phyloP scores from a whole-genome alignment of 192 early-diverging fungal genomes.

The Umbelopsis vinacea region DNA sequence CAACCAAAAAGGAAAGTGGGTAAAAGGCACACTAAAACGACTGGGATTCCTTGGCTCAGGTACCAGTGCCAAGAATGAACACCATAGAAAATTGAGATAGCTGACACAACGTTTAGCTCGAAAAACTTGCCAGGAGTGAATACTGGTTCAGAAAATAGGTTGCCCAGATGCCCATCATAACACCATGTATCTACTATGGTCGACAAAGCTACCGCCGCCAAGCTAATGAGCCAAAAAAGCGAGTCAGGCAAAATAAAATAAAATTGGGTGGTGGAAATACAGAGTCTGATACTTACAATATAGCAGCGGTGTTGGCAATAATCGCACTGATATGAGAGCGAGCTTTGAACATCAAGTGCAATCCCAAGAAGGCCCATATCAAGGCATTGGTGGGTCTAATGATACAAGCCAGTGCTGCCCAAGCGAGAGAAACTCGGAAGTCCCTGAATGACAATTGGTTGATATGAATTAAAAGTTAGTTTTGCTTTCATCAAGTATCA shows the following conservation, averaged over 20 bases:
- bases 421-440: slow-evolving; percentile 52
- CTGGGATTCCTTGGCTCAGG: slow-evolving; percentile 77
- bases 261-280: background rate
- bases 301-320: slow-evolving; percentile 35
- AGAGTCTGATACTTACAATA: slow-evolving; percentile 44
- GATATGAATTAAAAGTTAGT: too few relatives aligned
- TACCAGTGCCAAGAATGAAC: slow-evolving; percentile 94
- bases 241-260: background rate
- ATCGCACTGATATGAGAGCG: slow-evolving; percentile 24
- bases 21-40: slow-evolving; percentile 76
- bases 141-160: slow-evolving; percentile 66
- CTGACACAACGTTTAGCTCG: slow-evolving; percentile 78
- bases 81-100: slow-evolving; percentile 90
- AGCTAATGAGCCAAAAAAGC: slow-evolving; percentile 24
- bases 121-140: slow-evolving; percentile 82
- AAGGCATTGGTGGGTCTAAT: slow-evolving; percentile 88
- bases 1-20: slow-evolving; percentile 66
- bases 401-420: slow-evolving; percentile 84
- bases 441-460: slow-evolving; percentile 16
- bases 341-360: slow-evolving; percentile 52
- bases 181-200: slow-evolving; percentile 67
- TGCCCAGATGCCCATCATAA: slow-evolving; percentile 70
- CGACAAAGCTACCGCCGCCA: slow-evolving; percentile 52
- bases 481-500: background rate
- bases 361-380: slow-evolving; percentile 82